phyloP scores from a whole-genome alignment of 78 protist species.

The Dictyostelium capitatum region DNA sequence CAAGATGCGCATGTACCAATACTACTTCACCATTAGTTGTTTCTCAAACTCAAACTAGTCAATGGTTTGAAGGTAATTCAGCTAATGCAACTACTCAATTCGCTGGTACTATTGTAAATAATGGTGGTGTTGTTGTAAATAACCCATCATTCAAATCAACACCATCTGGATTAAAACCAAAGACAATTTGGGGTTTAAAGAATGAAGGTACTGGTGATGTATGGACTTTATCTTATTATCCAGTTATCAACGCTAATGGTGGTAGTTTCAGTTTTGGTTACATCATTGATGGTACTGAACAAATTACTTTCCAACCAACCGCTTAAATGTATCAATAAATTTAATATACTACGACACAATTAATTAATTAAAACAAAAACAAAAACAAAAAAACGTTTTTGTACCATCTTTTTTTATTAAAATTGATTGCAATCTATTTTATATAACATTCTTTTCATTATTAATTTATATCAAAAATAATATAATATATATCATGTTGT shows the following conservation, averaged over 20 bases:
- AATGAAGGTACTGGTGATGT: not conserved
- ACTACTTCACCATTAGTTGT: not conserved
- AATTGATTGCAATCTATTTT: no score
- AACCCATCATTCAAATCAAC: slow-evolving; percentile 5
- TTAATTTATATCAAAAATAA: no score
- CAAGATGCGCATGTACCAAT: slow-evolving; percentile 39
- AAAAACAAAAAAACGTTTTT: no score
- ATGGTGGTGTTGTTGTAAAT: not conserved
- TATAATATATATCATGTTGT: no score
- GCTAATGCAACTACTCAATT: not conserved
- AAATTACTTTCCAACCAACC: not conserved
- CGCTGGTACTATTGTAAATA: not conserved
- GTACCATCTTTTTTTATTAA: no score
- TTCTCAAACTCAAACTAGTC: not conserved
- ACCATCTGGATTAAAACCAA: slow-evolving; percentile 30
- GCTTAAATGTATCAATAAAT: no score
- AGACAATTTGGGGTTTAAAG: slow-evolving; percentile 29
- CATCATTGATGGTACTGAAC: not conserved
- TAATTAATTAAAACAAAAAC: no score
- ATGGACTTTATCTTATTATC: slow-evolving; percentile 8
- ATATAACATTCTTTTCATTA: no score
- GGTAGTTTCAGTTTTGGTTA: not conserved
- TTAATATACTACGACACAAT: no score
- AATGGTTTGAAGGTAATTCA: slow-evolving; percentile 1
- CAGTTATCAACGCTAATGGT: slow-evolving; percentile 1